A percentile compares a stretch with the other conserved stretches of the same genome.
Evolutionary conservation across 306 rosid species (phyloP).

Genomic region (Prosopis cineraria): DNA sequence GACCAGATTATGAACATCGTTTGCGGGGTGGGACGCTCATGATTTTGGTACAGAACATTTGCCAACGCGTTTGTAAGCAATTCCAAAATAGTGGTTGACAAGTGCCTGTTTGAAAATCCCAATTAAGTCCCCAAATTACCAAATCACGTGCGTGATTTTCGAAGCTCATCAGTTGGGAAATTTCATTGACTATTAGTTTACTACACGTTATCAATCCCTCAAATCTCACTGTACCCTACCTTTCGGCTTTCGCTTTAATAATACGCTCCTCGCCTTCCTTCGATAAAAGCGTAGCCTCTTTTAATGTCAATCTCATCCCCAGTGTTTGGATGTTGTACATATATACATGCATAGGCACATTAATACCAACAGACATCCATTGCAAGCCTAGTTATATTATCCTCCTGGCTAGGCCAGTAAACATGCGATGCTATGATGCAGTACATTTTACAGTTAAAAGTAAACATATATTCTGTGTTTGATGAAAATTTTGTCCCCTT

Average conservation of each 20-base stretch:
- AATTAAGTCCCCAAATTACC: conserved; percentile 35
- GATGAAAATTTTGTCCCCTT: background rate
- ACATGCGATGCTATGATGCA: background rate
- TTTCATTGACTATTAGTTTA: conserved; percentile 16
- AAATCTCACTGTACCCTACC: conserved; percentile 34
- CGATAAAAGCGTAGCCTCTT: conserved; percentile 4
- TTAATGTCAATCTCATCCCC: too few relatives aligned
- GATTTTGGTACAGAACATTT: conserved; percentile 18
- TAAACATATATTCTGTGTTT: background rate
- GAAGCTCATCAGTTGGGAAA: conserved; percentile 19
- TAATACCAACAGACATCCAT: conserved; percentile 46
- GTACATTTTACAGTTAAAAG: background rate
- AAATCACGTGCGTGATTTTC: conserved; percentile 39
- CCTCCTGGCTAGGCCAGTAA: background rate
- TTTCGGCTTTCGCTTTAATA: conserved; percentile 44
- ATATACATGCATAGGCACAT: conserved; percentile 13
- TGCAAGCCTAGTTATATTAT: conserved; percentile 31
- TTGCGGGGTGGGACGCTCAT: conserved; percentile 12
- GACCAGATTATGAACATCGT: conserved; percentile 40
- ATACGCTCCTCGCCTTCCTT: conserved; percentile 36
- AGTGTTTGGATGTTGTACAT: too few relatives aligned
- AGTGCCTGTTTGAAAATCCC: conserved; percentile 40
- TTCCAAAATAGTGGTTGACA: conserved; percentile 37
- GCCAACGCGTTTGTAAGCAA: conserved; percentile 29
- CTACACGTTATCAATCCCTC: conserved; percentile 24